Conservation (phyloP, 768 basidiomycete genomes). For the Lactarius sanguifluus region DNA sequence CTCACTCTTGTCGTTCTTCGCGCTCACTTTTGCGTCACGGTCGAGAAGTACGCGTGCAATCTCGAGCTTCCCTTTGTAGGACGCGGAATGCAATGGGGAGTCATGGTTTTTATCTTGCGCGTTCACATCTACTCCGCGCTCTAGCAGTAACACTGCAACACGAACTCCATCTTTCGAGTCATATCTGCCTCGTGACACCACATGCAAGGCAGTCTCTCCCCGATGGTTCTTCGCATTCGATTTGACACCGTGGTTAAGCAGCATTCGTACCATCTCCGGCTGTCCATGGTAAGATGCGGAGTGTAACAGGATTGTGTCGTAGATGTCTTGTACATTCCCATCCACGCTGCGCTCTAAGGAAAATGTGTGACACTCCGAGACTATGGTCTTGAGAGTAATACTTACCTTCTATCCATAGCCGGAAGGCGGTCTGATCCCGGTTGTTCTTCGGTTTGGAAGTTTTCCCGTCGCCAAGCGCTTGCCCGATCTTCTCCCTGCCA, state of each 20-base stretch:
- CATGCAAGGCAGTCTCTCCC: neutral
- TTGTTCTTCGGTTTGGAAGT: neutral
- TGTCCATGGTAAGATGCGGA: neutral
- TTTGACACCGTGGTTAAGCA: neutral
- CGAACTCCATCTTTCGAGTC: too few relatives aligned
- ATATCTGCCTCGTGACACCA: neutral
- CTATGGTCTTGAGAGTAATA: neutral
- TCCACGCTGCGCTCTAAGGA: too few relatives aligned
- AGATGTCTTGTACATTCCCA: too few relatives aligned
- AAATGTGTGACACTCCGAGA: neutral
- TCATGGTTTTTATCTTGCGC: too few relatives aligned
- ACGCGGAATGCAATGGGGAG: too few relatives aligned
- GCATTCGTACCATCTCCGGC: neutral
- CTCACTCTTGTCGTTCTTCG: too few relatives aligned
- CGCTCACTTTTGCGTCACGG: too few relatives aligned
- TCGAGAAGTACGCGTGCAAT: too few relatives aligned
- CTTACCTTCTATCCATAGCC: neutral
- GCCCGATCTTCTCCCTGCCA: too few relatives aligned
- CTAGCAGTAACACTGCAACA: too few relatives aligned
- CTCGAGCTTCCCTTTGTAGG: too few relatives aligned
- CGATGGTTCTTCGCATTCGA: neutral
- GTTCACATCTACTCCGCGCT: too few relatives aligned
- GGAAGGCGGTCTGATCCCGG: neutral
- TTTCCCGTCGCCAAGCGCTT: neutral
- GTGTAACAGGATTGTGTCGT: neutral